Percentiles rank a stretch among this genome's conserved stretches.
phyloP scores from a whole-genome alignment of 495 filamentous ascomycete species.

The Penicillium tannophilum region DNA sequence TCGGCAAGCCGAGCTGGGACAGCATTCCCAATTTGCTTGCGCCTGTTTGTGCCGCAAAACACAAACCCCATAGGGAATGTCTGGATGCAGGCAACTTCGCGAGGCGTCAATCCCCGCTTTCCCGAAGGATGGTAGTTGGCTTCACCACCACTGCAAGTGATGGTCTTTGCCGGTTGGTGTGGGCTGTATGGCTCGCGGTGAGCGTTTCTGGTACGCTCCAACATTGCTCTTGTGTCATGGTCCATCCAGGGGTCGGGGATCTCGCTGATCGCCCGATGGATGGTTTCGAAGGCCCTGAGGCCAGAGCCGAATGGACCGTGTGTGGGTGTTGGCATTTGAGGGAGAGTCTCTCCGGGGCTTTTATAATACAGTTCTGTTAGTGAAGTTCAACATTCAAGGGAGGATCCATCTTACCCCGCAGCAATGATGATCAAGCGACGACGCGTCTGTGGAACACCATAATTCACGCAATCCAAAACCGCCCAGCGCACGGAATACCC shows the following conservation, averaged over 20 bases:
- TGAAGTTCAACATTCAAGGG: not conserved
- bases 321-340: constrained; percentile 67
- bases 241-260: constrained; percentile 44
- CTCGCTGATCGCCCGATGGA: constrained; percentile 46
- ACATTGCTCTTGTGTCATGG: constrained; percentile 45
- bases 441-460: constrained; percentile 64
- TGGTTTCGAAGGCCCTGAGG: constrained; percentile 41
- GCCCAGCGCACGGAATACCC: constrained; percentile 71
- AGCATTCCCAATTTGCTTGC: constrained; percentile 85
- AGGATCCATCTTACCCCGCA: constrained; percentile 58
- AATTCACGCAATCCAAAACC: constrained; percentile 54
- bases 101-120: constrained; percentile 62
- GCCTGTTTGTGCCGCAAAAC: constrained; percentile 52
- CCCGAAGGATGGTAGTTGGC: constrained; percentile 72
- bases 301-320: constrained; percentile 46
- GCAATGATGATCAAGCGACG: constrained; percentile 76
- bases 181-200: constrained; percentile 40
- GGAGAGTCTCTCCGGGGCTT: constrained; percentile 75
- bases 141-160: constrained; percentile 71
- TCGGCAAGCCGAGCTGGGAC: constrained; percentile 69
- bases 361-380: constrained; percentile 11
- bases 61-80: constrained; percentile 68
- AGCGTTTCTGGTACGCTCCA: constrained; percentile 14
- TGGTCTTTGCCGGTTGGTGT: constrained; percentile 56
- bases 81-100: constrained; percentile 77